Evolutionary conservation across 768 basidiomycete genomes (phyloP), one percentile per base, ranked within the genome.

Genomic region (Trametes cinnabarina): DNA sequence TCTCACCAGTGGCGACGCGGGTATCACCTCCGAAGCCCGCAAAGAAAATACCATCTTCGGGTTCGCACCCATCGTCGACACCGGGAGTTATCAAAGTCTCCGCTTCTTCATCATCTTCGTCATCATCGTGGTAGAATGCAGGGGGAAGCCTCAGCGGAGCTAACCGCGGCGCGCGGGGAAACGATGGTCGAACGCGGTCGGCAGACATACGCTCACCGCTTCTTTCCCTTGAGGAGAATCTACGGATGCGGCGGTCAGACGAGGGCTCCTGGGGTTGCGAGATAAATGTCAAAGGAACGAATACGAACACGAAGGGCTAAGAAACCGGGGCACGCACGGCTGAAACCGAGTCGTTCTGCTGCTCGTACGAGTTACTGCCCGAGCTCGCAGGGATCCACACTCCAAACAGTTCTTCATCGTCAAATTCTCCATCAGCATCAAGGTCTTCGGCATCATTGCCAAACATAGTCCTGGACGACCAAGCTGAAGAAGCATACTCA

Each of bases 391-490:
- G 30, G 32, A 43, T 37, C 17, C 47, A 39, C 7, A 28, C 51
- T 20, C 30, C 49, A 14, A 50, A 50, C 39, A 52, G 7, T 26
- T 42, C 46, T 34, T 44, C 47, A 8, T 37, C 40, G 11, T 32
- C 51, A 23, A 47, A 34, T 11, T 32, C 50, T 4, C 32, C 52
- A 11, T 49, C 47, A 7, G 37, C 52, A 19, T 55, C 49, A 17
- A n/a, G 42, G 25, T 51, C 46, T 3, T 4, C 34, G 4, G 25
- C 48, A 7, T 35, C 56, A 12, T 55, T 57, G 19, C 34, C 25
- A 12, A 62, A 61, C 4, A 62, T 50, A 20, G 49, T 46, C 8
- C 53, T 49, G 1, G 46, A 49, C 57, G 49, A 52, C 57, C 57
- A 55, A 1, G 40, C 47, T 17, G 60, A 44, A 15, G 52, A 50